Base-by-base conservation (phyloP, 2,329 filamentous ascomycete genomes). In the Exophiala sideris region DNA sequence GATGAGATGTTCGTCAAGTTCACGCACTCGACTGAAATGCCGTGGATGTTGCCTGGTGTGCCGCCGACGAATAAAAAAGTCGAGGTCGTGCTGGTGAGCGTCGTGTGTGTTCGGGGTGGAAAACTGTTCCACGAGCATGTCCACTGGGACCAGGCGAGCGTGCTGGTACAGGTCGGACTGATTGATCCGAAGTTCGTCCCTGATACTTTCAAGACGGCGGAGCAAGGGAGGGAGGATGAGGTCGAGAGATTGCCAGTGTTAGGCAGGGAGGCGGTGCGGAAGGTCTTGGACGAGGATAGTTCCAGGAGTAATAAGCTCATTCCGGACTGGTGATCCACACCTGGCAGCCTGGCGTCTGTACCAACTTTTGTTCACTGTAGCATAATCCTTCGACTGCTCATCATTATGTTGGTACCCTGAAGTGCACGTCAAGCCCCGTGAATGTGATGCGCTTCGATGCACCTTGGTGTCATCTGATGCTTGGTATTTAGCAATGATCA, bases 91-190 rank as follows among this genome's bases (percentile, higher is more conserved):
- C 66, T 85, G 1, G 77, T 85, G 1, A 79, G 73, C 48, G 78
- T 85, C 7, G 80, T 84, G 2, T 76, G 75, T 29, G 70, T 84
- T 49, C 68, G 79, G 11, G 79, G 72, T 0, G 78, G 76, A 0
- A 78, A 76, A 58, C 66, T 84, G 10, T 80, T 76, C 66, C 77
- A 76, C 14, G 82, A 85, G 64, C 75, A 82, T 48, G 68, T 83
- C 3, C 84, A 84, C 63, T 85, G 81, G 81, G 82, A 84, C 60
- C 82, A 85, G 61, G 81, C 82, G 8, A 79, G 73, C 45, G 81
- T 84, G 6, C 65, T 85, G 11, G 77, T 83, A 41, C 81, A 84
- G 63, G 70, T 81, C 0, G 82, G 82, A 0, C 62, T 84, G 54
- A 54, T 84, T 46, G 79, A 83, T 67, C 75, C 79, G n/a, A 79